These are phyloP conservation scores for Endocarpon pusillum DNA, from an alignment of 495 filamentous ascomycete genomes.

Conservation along the genomic window DNA sequence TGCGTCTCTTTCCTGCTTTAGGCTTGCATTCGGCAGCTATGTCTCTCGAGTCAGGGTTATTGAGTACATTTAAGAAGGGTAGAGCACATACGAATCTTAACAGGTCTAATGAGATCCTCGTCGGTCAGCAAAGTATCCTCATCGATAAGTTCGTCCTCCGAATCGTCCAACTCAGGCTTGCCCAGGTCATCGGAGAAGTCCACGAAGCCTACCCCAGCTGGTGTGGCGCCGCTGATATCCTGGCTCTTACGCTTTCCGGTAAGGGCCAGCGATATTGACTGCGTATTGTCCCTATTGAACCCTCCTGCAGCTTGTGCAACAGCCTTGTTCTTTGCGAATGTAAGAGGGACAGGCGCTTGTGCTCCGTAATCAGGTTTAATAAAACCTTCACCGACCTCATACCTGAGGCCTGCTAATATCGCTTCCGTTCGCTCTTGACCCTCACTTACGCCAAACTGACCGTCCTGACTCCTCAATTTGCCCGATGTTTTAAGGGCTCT, in stretches of 20 bases:
- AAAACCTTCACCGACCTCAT: slow-evolving; percentile 40
- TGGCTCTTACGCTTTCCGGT: slow-evolving; percentile 31
- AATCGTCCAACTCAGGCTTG: slow-evolving; percentile 34
- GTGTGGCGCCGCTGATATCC: slow-evolving; percentile 20
- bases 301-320: slow-evolving; percentile 13
- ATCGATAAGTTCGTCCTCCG: slow-evolving; percentile 70
- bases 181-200: slow-evolving; percentile 54
- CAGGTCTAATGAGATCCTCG: slow-evolving; percentile 55
- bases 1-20: slow-evolving; percentile 64
- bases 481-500: slow-evolving; percentile 54
- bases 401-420: slow-evolving; percentile 63
- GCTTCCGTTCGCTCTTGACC: slow-evolving; percentile 44
- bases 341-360: slow-evolving; percentile 52
- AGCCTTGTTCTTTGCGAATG: slow-evolving; percentile 46
- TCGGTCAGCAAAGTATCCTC: slow-evolving; percentile 74
- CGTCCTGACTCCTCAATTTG: slow-evolving; percentile 51
- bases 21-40: slow-evolving; percentile 70
- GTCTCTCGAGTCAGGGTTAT: slow-evolving; percentile 4
- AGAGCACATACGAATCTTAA: slow-evolving; percentile 52
- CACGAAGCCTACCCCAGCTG: slow-evolving; percentile 52
- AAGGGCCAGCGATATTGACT: slow-evolving; percentile 4
- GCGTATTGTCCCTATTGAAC: slow-evolving; percentile 2
- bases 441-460: slow-evolving; percentile 29
- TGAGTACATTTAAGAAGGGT: background rate
- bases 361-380: slow-evolving; percentile 53